These are phyloP conservation scores for Tremellales sp. DNA, from an alignment of 1,284 basidiomycete species.

Conservation along the genomic window DNA sequence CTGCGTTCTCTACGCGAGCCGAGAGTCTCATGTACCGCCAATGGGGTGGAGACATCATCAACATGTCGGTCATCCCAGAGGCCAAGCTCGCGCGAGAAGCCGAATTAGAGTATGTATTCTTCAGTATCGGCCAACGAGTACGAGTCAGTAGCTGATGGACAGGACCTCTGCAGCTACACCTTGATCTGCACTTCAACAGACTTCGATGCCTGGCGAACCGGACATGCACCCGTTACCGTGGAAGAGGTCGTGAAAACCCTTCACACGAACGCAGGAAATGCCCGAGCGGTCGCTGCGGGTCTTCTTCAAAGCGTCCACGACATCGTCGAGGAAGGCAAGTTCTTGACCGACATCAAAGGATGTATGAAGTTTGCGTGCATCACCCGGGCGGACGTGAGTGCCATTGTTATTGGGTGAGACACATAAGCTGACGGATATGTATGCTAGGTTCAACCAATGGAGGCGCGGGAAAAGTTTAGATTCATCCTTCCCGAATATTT, in stretches of 20 bases:
- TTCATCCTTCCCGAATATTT: constrained; percentile 69
- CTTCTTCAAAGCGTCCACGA: constrained; percentile 74
- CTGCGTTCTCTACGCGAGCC: constrained; percentile 69
- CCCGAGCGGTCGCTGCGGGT: constrained; percentile 62
- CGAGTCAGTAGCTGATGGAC: constrained; percentile 5
- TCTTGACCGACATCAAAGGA: constrained; percentile 66
- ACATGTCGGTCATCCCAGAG: constrained; percentile 92
- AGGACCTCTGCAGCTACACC: constrained; percentile 61
- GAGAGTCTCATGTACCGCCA: constrained; percentile 91
- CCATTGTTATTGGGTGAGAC: not conserved
- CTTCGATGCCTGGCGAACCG: constrained; percentile 83
- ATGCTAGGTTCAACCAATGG: constrained; percentile 56
- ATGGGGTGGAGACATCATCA: constrained; percentile 92
- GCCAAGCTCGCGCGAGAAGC: constrained; percentile 93
- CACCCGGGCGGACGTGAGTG: constrained; percentile 57
- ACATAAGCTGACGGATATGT: constrained; percentile 3
- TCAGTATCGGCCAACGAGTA: not conserved
- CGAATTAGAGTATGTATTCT: constrained; percentile 68
- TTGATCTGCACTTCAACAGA: constrained; percentile 87
- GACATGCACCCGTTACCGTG: constrained; percentile 76
- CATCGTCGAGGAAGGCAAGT: constrained; percentile 54
- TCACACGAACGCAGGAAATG: constrained; percentile 75
- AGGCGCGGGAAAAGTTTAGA: constrained; percentile 67
- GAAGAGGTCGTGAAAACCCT: constrained; percentile 80
- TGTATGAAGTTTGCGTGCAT: constrained; percentile 81